phyloP scores from a whole-genome alignment of 108 stramenopile genomes.

The Tribonema minus region DNA sequence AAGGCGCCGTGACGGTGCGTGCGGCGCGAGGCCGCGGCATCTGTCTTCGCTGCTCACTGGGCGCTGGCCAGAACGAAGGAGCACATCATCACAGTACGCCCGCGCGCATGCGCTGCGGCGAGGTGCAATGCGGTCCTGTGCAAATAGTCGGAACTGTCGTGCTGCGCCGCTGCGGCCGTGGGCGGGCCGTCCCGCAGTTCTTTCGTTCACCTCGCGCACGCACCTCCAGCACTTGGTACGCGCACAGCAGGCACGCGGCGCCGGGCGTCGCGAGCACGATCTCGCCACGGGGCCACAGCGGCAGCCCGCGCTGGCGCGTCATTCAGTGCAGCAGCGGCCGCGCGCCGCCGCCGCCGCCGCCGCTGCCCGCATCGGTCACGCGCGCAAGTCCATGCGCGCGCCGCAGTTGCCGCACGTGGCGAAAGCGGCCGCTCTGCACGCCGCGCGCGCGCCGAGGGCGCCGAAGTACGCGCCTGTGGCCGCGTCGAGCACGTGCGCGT shows the following conservation, averaged over 20 bases:
- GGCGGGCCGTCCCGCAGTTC: background rate
- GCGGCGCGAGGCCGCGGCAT: too few relatives aligned
- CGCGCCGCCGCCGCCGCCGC: background rate
- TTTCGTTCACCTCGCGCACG: too few relatives aligned
- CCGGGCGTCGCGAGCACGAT: background rate
- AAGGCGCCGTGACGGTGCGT: too few relatives aligned
- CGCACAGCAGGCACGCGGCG: slow-evolving; percentile 26
- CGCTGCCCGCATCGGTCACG: background rate
- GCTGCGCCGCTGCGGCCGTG: too few relatives aligned
- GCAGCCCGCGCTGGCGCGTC: background rate
- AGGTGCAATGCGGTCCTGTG: too few relatives aligned
- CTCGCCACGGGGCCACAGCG: slow-evolving; percentile 13
- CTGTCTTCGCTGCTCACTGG: too few relatives aligned
- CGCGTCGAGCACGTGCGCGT: slow-evolving; percentile 18
- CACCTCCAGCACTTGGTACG: slow-evolving; percentile 13
- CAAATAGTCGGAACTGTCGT: too few relatives aligned
- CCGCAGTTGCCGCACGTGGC: slow-evolving; percentile 21
- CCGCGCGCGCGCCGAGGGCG: slow-evolving; percentile 3
- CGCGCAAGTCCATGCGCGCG: slow-evolving; percentile 15
- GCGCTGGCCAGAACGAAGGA: too few relatives aligned
- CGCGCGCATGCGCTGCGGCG: too few relatives aligned
- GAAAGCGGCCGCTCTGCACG: background rate
- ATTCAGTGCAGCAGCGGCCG: slow-evolving; percentile 4
- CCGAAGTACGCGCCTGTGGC: slow-evolving; percentile 19
- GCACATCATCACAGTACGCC: too few relatives aligned